phyloP scores from a whole-genome alignment of 306 rosid species.

The Vigna hirtella region DNA sequence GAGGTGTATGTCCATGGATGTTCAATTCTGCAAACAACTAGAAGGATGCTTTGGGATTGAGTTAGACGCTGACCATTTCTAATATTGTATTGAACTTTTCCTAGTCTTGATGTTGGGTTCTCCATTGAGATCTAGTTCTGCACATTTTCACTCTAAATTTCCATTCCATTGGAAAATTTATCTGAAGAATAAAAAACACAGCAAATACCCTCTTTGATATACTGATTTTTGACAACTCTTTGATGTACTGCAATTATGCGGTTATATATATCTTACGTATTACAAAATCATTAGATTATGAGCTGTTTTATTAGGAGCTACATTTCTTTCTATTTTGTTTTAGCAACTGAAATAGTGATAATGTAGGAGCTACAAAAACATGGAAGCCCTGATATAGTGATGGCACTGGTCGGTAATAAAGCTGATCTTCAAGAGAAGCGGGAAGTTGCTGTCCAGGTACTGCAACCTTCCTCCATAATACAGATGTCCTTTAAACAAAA shows the following conservation, averaged over 20 bases:
- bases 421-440: constrained; percentile 94
- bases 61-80: too few relatives aligned
- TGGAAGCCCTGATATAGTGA: constrained; percentile 91
- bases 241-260: constrained; percentile 5
- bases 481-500: constrained; percentile 3
- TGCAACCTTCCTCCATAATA: constrained; percentile 25
- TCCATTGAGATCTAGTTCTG: background rate
- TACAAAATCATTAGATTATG: background rate
- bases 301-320: constrained; percentile 8
- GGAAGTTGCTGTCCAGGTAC: constrained; percentile 81
- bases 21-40: too few relatives aligned
- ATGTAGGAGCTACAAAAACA: constrained; percentile 92
- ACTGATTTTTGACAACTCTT: constrained; percentile 5
- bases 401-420: constrained; percentile 97
- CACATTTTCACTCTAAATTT: background rate
- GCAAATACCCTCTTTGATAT: background rate
- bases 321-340: constrained; percentile 29
- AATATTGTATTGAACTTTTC: too few relatives aligned
- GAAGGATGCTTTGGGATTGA: too few relatives aligned
- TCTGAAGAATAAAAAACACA: background rate
- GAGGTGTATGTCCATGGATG: too few relatives aligned
- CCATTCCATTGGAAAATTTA: background rate
- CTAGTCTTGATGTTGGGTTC: background rate
- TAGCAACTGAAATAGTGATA: constrained; percentile 42
- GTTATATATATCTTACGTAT: background rate